These are phyloP conservation scores for Paulownia fortunei DNA, from an alignment of 257 asterid genomes.

Conservation along the genomic window DNA sequence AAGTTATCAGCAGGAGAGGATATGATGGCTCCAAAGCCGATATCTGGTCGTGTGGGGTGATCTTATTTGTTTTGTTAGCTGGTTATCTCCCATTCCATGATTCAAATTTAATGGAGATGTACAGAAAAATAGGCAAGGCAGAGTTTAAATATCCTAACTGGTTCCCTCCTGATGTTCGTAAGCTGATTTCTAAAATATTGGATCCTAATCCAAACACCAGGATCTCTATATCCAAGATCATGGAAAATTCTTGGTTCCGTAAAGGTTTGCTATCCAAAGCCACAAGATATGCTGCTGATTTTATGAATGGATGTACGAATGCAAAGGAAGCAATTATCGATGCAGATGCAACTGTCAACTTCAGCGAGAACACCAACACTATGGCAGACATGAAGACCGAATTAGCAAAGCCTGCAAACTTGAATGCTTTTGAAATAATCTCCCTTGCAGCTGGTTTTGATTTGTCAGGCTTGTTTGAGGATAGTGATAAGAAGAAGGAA, in stretches of 20 bases:
- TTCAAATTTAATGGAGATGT: slow-evolving; percentile 78
- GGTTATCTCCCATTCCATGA: slow-evolving; percentile 41
- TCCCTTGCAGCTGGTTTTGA: slow-evolving; percentile 81
- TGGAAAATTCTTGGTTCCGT: slow-evolving; percentile 69
- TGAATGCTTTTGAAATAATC: slow-evolving; percentile 87
- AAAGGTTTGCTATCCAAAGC: slow-evolving; percentile 44
- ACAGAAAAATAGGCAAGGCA: slow-evolving; percentile 66
- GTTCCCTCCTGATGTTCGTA: slow-evolving; percentile 65
- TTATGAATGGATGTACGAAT: not conserved
- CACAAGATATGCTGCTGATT: not conserved
- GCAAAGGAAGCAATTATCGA: slow-evolving; percentile 16
- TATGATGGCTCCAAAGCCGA: slow-evolving; percentile 83
- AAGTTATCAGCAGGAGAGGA: slow-evolving; percentile 73
- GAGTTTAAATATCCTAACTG: slow-evolving; percentile 73
- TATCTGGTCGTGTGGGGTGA: slow-evolving; percentile 88
- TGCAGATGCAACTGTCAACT: slow-evolving; percentile 28
- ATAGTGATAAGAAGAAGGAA: slow-evolving; percentile 51
- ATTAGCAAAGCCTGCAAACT: slow-evolving; percentile 40
- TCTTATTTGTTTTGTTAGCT: slow-evolving; percentile 58
- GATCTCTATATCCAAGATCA: slow-evolving; percentile 68
- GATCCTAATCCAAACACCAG: slow-evolving; percentile 75
- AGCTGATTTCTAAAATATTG: slow-evolving; percentile 62
- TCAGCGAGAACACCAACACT: not conserved
- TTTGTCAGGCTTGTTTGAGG: slow-evolving; percentile 74
- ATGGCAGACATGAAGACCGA: slow-evolving; percentile 40